Conservation (phyloP, 176 grass and related monocot genomes). For the Thinopyrum elongatum region DNA sequence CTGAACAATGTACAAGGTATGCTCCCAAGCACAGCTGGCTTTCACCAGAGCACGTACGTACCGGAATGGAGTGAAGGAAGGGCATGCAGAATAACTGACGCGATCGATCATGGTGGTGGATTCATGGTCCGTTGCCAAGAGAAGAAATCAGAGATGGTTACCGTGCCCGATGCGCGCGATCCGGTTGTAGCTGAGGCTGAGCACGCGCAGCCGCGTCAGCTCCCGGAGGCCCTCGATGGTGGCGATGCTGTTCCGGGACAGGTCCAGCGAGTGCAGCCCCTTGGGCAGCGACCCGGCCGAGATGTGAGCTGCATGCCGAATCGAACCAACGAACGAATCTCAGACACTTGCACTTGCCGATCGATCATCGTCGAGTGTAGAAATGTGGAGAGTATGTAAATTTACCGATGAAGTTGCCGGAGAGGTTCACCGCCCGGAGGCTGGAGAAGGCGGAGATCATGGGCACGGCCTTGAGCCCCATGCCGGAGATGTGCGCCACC, state of each 20-base stretch:
- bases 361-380: not conserved
- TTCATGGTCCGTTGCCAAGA: not conserved
- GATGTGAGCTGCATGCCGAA: conserved; percentile 49
- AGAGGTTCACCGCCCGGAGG: conserved; percentile 82
- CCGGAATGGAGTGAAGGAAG: not conserved
- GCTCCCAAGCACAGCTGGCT: not conserved
- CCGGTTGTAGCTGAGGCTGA: conserved; percentile 91
- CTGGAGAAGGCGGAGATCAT: conserved; percentile 64
- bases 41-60: not conserved
- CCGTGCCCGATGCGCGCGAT: conserved; percentile 84
- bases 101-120: too few species aligned
- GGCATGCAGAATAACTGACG: not conserved
- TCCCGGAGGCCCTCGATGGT: conserved; percentile 80
- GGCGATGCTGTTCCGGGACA: conserved; percentile 88
- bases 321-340: not conserved
- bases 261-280: conserved; percentile 72
- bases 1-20: not conserved
- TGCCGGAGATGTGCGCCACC: conserved; percentile 71
- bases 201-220: conserved; percentile 72
- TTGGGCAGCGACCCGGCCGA: conserved; percentile 63
- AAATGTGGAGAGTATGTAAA: too few species aligned
- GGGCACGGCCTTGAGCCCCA: conserved; percentile 71
- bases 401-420: conserved; percentile 88
- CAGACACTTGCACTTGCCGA: not conserved
- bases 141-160: not conserved